Evolutionary conservation across 441 rosid genomes (phyloP).

Genomic region (Erodium chrysanthum): DNA sequence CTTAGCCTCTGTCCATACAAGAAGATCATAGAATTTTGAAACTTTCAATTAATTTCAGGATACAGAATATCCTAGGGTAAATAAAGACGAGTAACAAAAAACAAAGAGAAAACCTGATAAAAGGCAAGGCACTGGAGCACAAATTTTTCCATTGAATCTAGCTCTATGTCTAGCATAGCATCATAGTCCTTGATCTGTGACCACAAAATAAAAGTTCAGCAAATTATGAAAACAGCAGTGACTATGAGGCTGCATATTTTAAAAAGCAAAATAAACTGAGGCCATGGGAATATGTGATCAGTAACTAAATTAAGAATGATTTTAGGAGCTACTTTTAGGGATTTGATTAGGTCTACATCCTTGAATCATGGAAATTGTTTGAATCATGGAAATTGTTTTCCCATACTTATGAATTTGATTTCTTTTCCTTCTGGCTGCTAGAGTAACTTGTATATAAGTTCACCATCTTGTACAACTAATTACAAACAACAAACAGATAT

Average conservation of each 20-base stretch:
- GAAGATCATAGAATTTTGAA: not conserved
- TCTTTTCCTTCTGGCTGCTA: no score
- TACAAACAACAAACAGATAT: not conserved
- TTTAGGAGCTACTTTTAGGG: no score
- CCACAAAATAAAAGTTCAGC: conserved; percentile 19
- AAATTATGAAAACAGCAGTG: conserved; percentile 18
- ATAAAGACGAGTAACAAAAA: not conserved
- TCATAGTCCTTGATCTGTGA: conserved; percentile 88
- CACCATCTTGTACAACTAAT: not conserved
- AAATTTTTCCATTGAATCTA: conserved; percentile 92
- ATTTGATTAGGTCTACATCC: no score
- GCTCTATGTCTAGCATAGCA: conserved; percentile 82
- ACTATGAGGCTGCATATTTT: conserved; percentile 15
- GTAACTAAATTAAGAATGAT: not conserved
- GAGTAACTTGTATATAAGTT: no score
- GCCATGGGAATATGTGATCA: not conserved
- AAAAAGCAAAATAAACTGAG: conserved; percentile 10
- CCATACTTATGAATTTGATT: no score
- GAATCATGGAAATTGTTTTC: no score
- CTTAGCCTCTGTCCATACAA: not conserved
- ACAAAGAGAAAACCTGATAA: conserved; percentile 59
- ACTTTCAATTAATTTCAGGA: not conserved
- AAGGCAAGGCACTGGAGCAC: conserved; percentile 95
- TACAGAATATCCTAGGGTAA: not conserved
- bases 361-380: no score